Evolutionary conservation across 1,284 basidiomycete genomes (phyloP), one percentile per base, ranked within the genome.

Genomic region (Trametes pubescens): DNA sequence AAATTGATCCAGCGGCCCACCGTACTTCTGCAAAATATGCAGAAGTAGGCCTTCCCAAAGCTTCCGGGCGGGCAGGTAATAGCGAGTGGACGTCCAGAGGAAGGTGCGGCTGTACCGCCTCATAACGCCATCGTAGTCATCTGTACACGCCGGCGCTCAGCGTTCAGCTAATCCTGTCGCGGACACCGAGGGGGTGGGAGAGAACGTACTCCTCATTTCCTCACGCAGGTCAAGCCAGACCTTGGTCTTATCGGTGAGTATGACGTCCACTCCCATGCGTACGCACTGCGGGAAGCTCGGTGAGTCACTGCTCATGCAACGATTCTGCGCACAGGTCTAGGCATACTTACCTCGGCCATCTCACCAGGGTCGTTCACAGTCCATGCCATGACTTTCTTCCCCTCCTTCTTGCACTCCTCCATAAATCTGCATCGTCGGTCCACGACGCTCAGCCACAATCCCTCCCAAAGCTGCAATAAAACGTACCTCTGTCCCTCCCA

Each of bases 361-460:
- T 97, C 91, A 64, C 89, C 87, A 11, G 89, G 87, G 52, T 91
- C 86, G 76, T 99, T 99, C 34, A 99, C 96, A 0, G 97, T 99
- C 98, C 98, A 99, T 13, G 96, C 94, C 86, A 96, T 91, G 51
- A 98, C 73, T 72, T 86, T 86, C 85, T 99, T 99, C 24, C 92
- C 92, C 0, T 86, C 89, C 18, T 75, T 79, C 74, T 88, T 88
- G 77, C 94, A 96, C 66, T 96, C 92, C 52, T 82, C 79, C 59
- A 91, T 82, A 79, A 99, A 99, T 69, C 85, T 87, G 69, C 72
- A 26, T 29, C 29, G 14, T 18, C 49, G 35, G 52, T 35, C 38
- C 57, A 11, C n/a, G 16, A 22, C 18, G 10, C 9, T 21, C 18
- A 22, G 55, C 24, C 40, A 16, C 9, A 40, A n/a, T n/a, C 18